Evolutionary conservation across 768 basidiomycete species (phyloP), one percentile per base, ranked within the genome.

Genomic region (Galerina sulciceps): DNA sequence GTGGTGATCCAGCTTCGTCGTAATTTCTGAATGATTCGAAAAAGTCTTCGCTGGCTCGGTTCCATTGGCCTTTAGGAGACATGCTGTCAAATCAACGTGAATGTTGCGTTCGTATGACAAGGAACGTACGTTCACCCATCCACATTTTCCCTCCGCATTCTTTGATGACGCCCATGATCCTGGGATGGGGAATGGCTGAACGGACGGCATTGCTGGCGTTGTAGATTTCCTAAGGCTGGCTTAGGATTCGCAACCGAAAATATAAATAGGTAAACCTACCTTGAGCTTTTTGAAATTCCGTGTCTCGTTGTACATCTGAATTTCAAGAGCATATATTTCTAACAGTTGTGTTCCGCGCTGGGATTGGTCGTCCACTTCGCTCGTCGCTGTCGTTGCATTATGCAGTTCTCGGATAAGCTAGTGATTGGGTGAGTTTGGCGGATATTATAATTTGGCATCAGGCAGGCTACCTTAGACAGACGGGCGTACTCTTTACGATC

Each of bases 141-240:
- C 97, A 99, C 97, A 99, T 99, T 77, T 99, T 99, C 2, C 97
- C 97, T 14, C 97, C 97, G 65, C 96, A 99, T 74, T 99, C 97
- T 70, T 96, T 93, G 76, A 99, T 99, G 51, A 99, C 94, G 42
- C 96, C 97, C 91, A 98, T 96, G 68, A 99, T 98, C 31, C 94
- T 85, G 10, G 97, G 97, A 76, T 99, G 97, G 14, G 97, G 95
- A 60, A 99, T 98, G 10, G 97, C 97, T 8, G 94, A 95, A 20
- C 93, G 90, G 51, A 99, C 93, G 43, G 87, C 85, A 62, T 92
- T 92, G 11, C 93, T 90, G 10, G 96, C 95, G 64, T 97, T 96
- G 76, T 99, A 99, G 53, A 99, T 97, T 75, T 97, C 95, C 94
- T 97, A 67, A 34, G 6, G 22, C 36, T 40, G n/a, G 20, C 41